Base-by-base conservation (phyloP, 106 monocot species). In the Platanthera guangdongensis region DNA sequence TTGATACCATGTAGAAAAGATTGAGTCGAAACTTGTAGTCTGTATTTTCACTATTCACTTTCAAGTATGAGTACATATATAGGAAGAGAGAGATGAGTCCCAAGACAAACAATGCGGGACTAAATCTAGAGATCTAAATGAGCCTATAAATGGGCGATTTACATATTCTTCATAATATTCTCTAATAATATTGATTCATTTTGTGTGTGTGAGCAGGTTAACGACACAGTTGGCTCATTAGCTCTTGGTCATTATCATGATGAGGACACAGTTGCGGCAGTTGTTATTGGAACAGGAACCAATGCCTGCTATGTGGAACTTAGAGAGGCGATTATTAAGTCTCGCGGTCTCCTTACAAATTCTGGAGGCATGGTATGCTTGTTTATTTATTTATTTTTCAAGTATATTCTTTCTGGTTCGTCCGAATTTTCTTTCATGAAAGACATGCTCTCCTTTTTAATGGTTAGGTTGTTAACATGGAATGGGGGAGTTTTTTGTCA, bases 401-500 rank as follows among this genome's bases (percentile, higher is more conserved):
- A 39, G 9, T 30, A 5, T 21, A 32, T 18, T 64, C 50, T 11
- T 72, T 50, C 48, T 59, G 39, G 14, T 14, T 70, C 46, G n/a
- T 70, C 46, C 8, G 25, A 48, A 70, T 70, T 12, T 69, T 32
- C 14, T 39, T 47, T 69, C 14, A 46, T 46, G 7, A 46, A 5
- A 47, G 32, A 13, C 11, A 6, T 7, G 5, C 32, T 67, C 32
- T 39, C 45, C 13, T 15, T 2, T 68, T 83, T 76, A 49, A 25
- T 88, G 22, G 73, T 77, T 78, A 99, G 97, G 97, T 92, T 67
- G 75, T 99, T 11, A 99, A 99, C 65, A 94, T 90, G 85, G 97
- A 99, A 85, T 99, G 97, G 97, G 94, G 97, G 48, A 92, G 85
- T 78, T 99, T 99, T 83, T 99, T 94, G 97, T 91, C 97, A 54